Evolutionary conservation across 176 grass and related monocot genomes (phyloP).

Genomic region (Zea luxurians): DNA sequence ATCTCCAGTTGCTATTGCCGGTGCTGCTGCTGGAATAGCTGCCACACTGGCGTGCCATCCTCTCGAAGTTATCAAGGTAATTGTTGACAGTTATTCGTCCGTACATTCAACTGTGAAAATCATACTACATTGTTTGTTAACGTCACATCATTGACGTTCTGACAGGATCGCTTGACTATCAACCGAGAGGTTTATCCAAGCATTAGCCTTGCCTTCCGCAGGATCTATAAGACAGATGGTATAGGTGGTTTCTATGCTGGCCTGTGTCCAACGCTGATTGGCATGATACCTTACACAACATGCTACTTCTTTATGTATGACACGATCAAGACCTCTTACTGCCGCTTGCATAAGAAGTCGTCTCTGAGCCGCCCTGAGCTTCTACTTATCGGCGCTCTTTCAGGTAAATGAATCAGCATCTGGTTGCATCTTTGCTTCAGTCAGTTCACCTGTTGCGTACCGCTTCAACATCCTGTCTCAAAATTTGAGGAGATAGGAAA

Average conservation of each 20-base stretch:
- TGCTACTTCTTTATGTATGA: constrained; percentile 93
- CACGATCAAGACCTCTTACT: constrained; percentile 74
- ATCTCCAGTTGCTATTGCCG: constrained; percentile 63
- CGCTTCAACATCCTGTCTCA: neutral
- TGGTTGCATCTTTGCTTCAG: neutral
- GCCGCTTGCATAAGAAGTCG: constrained; percentile 55
- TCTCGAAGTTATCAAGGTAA: constrained; percentile 85
- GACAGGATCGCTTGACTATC: constrained; percentile 79
- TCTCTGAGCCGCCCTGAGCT: constrained; percentile 64
- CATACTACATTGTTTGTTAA: constrained; percentile 3
- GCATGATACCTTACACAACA: constrained; percentile 87
- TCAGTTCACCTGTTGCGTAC: constrained; percentile 3
- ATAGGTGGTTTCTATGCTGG: constrained; percentile 68
- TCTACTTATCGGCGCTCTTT: constrained; percentile 66
- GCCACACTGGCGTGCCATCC: constrained; percentile 78
- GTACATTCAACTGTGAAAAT: neutral
- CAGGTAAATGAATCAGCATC: constrained; percentile 49
- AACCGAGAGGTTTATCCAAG: constrained; percentile 59
- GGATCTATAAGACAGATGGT: constrained; percentile 62
- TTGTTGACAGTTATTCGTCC: neutral
- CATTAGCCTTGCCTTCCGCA: constrained; percentile 62
- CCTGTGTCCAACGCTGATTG: constrained; percentile 68
- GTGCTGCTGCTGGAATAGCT: constrained; percentile 71
- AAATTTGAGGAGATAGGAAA: neutral
- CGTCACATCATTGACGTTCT: constrained; percentile 13